Evolutionary conservation across 2,329 filamentous ascomycete species (phyloP), one percentile per base, ranked within the genome.

Genomic region (Thelonectria discophora): DNA sequence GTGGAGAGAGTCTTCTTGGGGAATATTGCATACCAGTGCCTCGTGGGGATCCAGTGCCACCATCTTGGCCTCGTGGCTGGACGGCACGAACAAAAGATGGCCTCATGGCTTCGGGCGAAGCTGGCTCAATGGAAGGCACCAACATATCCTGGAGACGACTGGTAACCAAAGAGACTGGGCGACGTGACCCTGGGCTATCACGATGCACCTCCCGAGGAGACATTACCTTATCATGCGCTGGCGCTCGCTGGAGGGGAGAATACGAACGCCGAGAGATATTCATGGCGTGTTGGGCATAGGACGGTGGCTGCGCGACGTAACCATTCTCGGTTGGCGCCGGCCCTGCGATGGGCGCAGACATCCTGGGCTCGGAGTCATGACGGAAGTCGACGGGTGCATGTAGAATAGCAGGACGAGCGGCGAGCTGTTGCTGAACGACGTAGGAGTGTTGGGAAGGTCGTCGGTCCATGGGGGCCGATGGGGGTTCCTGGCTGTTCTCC

Each of bases 71-170:
- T 54, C 73, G 71, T 17, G 73, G 72, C 11, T 75, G 75, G 30
- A 76, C 58, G 30, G 71, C 54, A 58, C 75, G 76, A 43, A 78
- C 67, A 67, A 77, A 78, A 1, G 74, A 74, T 3, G 77, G 75
- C 57, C 68, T 71, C 70, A 74, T 74, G 18, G 68, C 54, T 21
- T 73, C 66, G 5, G 80, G 79, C 34, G 80, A 81, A 7, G 53
- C 66, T 18, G 78, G 77, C 64, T 84, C 82, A 65, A 83, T 79
- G 7, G 81, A 84, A 9, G 70, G 80, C 13, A 84, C 75, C 61
- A 82, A 70, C 66, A 80, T 75, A 40, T 84, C 82, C 65, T 79
- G 77, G 12, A 76, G 37, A 60, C 66, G 53, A 53, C 60, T 63
- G 55, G 55, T 45, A 39, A 43, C 57, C 59, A 62, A 50, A 13